Evolutionary conservation across 129 eudicot species (phyloP).

Genomic region (Pulicaria dysenterica): DNA sequence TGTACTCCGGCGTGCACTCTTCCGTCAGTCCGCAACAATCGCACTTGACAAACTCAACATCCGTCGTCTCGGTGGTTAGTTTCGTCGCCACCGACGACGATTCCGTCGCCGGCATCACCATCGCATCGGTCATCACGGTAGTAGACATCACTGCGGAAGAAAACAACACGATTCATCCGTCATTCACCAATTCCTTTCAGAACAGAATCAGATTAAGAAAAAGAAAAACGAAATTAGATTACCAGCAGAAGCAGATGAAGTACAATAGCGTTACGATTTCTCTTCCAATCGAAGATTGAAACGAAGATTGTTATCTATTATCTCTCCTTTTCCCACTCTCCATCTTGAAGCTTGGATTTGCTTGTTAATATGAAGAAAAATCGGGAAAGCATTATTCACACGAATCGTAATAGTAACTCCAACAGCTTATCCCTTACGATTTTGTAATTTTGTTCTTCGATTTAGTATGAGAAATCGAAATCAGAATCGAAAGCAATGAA

Average conservation of each 20-base stretch:
- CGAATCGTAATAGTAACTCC: neutral
- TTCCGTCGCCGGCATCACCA: constrained; percentile 50
- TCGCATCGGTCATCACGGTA: constrained; percentile 50
- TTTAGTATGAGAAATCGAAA: neutral
- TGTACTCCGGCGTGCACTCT: constrained; percentile 73
- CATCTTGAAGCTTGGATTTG: constrained; percentile 49
- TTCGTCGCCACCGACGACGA: constrained; percentile 36
- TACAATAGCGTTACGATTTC: neutral
- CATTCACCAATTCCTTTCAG: neutral
- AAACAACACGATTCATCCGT: neutral
- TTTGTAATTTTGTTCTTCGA: neutral
- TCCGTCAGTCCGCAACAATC: constrained; percentile 80
- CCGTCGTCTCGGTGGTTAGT: constrained; percentile 29
- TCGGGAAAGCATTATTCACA: constrained; percentile 45
- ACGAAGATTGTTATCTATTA: constrained; percentile 20
- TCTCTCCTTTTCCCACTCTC: constrained; percentile 56
- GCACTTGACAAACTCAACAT: constrained; percentile 62
- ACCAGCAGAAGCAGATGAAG: constrained; percentile 34
- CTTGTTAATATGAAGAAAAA: constrained; percentile 46
- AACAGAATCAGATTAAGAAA: neutral
- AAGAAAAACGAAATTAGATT: neutral
- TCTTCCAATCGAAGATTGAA: neutral
- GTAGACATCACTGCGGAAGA: constrained; percentile 44
- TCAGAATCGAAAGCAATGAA: neutral
- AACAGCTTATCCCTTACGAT: neutral